Evolutionary conservation across 1,284 basidiomycete genomes (phyloP), one percentile per base, ranked within the genome.

Genomic region (Ganoderma lingzhi): DNA sequence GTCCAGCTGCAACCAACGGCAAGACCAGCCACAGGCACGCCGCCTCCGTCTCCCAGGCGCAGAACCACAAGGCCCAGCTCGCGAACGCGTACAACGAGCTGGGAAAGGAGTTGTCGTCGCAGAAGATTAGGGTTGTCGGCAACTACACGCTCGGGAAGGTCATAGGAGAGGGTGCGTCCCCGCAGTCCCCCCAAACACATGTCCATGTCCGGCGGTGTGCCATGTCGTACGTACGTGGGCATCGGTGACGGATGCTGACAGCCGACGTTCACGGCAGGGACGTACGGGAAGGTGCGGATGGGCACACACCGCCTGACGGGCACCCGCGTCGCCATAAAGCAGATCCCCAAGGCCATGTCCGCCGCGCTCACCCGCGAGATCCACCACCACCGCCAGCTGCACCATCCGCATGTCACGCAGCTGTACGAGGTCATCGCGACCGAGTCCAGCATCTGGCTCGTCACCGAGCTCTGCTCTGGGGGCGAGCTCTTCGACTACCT

Each of bases 391-490:
- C 93, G 98, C 41, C 92, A 96, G 62, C 88, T 99, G 9, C 97
- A 98, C 78, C 97, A 99, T 78, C 96, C 96, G 0, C 90, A 98
- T 78, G 90, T 99, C 77, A 94, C 96, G 41, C 96, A 98, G 79
- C 92, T 99, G 78, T 98, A 94, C 84, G 98, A 99, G 82, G 96
- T 99, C 77, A 95, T 99, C 77, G 97, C 97, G 15, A 99, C 98
- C 0, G 98, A 99, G 80, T 88, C 89, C 28, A 88, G 90, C 76
- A 98, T 99, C 77, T 99, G 96, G 96, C 96, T 99, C 74, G 94
- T 99, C 65, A 96, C 96, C 17, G 98, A 99, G 79, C 90, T 99
- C 44, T 99, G 98, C 80, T 93, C 91, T 39, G 97, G 97, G 17
- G 97, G 97, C 59, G 97, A 99, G 80, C 88, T 99, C 45, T 99